Evolutionary conservation across 495 filamentous ascomycete genomes (phyloP), one percentile per base, ranked within the genome.

Genomic region (Trypethelium eluteriae): DNA sequence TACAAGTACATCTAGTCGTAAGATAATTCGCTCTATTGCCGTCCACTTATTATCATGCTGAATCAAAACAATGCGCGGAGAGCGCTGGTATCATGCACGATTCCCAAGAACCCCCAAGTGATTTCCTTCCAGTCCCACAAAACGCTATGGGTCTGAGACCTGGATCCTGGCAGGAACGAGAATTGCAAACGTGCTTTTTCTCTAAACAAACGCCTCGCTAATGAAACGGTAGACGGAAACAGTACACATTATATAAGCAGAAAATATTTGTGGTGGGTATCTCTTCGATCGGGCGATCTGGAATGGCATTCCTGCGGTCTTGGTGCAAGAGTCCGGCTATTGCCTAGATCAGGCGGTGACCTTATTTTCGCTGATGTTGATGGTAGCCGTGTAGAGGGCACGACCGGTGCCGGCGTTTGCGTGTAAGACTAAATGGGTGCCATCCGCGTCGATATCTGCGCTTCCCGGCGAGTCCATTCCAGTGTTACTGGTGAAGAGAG

Each of bases 351-450:
- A 67, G 25, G 61, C 53, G 35, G 53, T 63, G 46, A 67, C 61
- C n/a, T 63, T 57, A 39, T 67, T 62, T 2, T 64, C 69, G 47
- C 41, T 57, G 38, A 72, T 56, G 6, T 53, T 68, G 47, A 68
- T 39, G 0, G 53, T 35, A 2, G 71, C 71, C 39, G 53, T 36
- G 47, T 65, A 73, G 53, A 73, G 39, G 12, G 62, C 56, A 14
- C 71, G 38, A 2, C 62, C 67, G n/a, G 34, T 36, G 1, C 41
- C 62, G 6, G 32, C 10, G 53, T 59, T 59, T 11, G 65, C 65
- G 38, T 67, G 65, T 38, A 67, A 67, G 6, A 67, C n/a, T n/a
- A 67, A 38, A 34, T 67, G 65, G 18, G 35, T 36, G 9, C 65
- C 65, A 63, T 67, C 65, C 12, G 36, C 32, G 18, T 44, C 38